phyloP scores from a whole-genome alignment of 805 yeast species.

The Candida hispaniensis region DNA sequence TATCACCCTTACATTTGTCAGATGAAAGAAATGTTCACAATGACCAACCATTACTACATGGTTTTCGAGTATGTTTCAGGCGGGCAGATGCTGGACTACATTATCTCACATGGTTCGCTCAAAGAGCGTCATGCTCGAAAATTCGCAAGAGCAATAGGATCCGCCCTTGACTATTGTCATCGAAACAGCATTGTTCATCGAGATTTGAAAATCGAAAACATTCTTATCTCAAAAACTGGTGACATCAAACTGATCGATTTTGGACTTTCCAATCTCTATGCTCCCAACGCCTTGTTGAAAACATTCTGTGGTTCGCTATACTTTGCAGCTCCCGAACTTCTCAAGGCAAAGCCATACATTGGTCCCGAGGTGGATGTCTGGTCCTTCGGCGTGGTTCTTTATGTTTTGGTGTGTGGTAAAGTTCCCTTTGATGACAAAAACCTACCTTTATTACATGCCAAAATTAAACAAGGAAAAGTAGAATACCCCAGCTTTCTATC shows the following conservation, averaged over 20 bases:
- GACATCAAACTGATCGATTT: constrained; percentile 94
- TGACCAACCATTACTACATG: constrained; percentile 96
- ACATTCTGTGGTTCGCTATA: constrained; percentile 96
- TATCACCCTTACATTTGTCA: constrained; percentile 90
- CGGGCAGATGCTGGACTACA: constrained; percentile 94
- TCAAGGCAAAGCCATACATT: constrained; percentile 81
- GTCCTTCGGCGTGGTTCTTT: constrained; percentile 95
- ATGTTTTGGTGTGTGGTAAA: constrained; percentile 92
- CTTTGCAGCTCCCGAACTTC: constrained; percentile 96
- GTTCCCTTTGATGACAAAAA: constrained; percentile 97
- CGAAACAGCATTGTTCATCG: constrained; percentile 92
- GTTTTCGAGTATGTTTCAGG: constrained; percentile 94
- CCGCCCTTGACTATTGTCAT: constrained; percentile 90
- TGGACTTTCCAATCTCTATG: constrained; percentile 82
- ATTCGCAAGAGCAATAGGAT: constrained; percentile 88
- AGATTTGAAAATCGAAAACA: constrained; percentile 91
- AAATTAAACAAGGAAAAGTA: constrained; percentile 83
- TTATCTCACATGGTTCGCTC: constrained; percentile 88
- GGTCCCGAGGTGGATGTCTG: constrained; percentile 98
- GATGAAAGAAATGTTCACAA: constrained; percentile 84
- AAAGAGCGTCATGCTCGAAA: constrained; percentile 90
- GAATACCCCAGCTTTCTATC: constrained; percentile 82
- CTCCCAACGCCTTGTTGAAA: constrained; percentile 58
- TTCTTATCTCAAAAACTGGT: constrained; percentile 86
- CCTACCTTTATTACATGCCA: constrained; percentile 83